Evolutionary conservation across 192 early-diverging fungal species (phyloP), one percentile per base, ranked within the genome.

Genomic region (Backusella sp.): DNA sequence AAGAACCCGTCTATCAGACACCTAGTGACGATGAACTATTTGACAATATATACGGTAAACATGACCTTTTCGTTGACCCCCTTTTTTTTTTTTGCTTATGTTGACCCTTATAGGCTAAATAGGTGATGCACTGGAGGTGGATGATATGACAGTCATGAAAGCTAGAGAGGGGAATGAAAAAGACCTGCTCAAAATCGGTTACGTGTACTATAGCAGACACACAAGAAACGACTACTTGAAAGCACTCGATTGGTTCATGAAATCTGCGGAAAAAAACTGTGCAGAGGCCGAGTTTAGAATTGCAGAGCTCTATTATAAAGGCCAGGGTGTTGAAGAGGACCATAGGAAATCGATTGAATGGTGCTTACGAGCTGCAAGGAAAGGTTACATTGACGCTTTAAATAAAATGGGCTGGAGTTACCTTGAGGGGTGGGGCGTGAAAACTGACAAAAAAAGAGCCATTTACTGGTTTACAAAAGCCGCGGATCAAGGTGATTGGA

Each of bases 231-330:
- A 59, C 21, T 59, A 59, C 23, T 26, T 59, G 3, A 59, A 59
- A 59, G 53, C 53, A 4, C 53, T 59, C 53, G 53, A 59, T 59
- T 59, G 53, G 53, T 59, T 59, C 53, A 59, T 59, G 11, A 59
- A 59, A 59, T 23, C 53, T 26, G 53, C 53, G 11, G 53, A 26
- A 59, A 59, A 59, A 26, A 59, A 59, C 23, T 59, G 9, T 59
- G 53, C 53, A 59, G 53, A 59, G 9, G 53, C 53, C 23, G 53
- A 59, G 11, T 59, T 59, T 59, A 7, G 53, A 26, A 59, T 59
- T 26, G 53, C 53, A 26, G 53, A 59, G 23, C 53, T 59, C 53
- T 59, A 59, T 59, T 59, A 23, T 26, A 7, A 59, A 59, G 53
- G 53, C 0, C 53, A 59, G 23, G 53, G 53, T 5, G 53, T 59